phyloP scores from a whole-genome alignment of 805 yeast species.

The Tetrapisispora iriomotensis region DNA sequence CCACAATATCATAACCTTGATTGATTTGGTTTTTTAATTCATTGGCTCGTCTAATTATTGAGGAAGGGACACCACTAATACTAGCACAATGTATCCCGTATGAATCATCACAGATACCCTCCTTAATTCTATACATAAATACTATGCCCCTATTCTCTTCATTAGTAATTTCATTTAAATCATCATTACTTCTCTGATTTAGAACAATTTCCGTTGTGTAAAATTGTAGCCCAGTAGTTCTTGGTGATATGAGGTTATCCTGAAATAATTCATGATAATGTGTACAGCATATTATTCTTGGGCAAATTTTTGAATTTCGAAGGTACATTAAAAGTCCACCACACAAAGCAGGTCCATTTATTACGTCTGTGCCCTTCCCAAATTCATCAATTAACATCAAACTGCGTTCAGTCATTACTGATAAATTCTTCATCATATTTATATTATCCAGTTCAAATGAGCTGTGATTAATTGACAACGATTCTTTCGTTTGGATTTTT shows the following conservation, averaged over 20 bases:
- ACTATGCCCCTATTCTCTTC: slow-evolving; percentile 16
- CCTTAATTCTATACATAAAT: slow-evolving; percentile 27
- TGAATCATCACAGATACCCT: slow-evolving; percentile 29
- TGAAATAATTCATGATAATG: slow-evolving; percentile 37
- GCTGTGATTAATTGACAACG: slow-evolving; percentile 34
- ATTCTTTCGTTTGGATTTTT: slow-evolving; percentile 35
- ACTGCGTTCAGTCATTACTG: slow-evolving; percentile 32
- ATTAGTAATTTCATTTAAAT: not conserved
- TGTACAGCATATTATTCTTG: slow-evolving; percentile 32
- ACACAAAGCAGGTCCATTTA: slow-evolving; percentile 38
- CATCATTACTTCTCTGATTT: not conserved
- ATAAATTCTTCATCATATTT: slow-evolving; percentile 36
- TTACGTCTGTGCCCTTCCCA: slow-evolving; percentile 43
- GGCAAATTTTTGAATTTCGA: slow-evolving; percentile 7
- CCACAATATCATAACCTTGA: slow-evolving; percentile 14
- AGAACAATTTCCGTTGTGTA: slow-evolving; percentile 31
- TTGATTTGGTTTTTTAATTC: slow-evolving; percentile 15
- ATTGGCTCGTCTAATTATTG: slow-evolving; percentile 29
- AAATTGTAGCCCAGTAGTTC: slow-evolving; percentile 19
- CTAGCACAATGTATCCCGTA: slow-evolving; percentile 36
- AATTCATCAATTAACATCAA: slow-evolving; percentile 43
- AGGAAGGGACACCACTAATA: slow-evolving; percentile 28
- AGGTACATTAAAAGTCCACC: slow-evolving; percentile 31
- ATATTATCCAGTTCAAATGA: slow-evolving; percentile 42
- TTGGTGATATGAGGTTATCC: slow-evolving; percentile 14